Evolutionary conservation across 2,329 filamentous ascomycete species (phyloP).

Genomic region (Helotiales sp.): DNA sequence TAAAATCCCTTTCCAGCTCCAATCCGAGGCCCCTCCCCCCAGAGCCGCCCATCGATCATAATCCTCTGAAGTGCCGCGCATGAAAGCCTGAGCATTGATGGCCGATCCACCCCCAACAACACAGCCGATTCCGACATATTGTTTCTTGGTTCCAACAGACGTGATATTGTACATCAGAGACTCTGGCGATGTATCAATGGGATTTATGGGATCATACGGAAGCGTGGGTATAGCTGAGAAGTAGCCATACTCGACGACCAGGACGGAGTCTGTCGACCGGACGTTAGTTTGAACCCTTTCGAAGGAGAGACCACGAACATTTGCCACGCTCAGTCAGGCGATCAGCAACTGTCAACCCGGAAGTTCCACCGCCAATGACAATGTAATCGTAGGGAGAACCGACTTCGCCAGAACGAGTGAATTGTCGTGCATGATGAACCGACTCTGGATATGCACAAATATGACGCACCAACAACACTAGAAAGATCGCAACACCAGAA

Average conservation of each 20-base stretch:
- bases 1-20: slow-evolving; percentile 46
- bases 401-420: not conserved
- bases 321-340: slow-evolving; percentile 58
- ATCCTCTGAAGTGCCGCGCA: slow-evolving; percentile 45
- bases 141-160: not conserved
- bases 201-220: not conserved
- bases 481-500: not conserved
- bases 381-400: slow-evolving; percentile 46
- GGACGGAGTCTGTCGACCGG: not conserved
- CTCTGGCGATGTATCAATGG: not conserved
- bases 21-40: slow-evolving; percentile 51
- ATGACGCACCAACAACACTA: not conserved
- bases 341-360: slow-evolving; percentile 49
- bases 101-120: slow-evolving; percentile 47
- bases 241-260: slow-evolving; percentile 1
- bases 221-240: not conserved
- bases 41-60: slow-evolving; percentile 52
- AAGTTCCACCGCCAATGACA: slow-evolving; percentile 52
- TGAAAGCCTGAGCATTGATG: slow-evolving; percentile 48
- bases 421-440: not conserved
- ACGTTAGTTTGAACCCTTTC: not conserved
- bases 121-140: not conserved
- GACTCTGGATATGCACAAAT: not conserved
- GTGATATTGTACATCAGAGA: slow-evolving; percentile 4
- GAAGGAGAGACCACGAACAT: not conserved